phyloP scores from a whole-genome alignment of 2,329 filamentous ascomycete species.

The Calcarisporium arbuscula region DNA sequence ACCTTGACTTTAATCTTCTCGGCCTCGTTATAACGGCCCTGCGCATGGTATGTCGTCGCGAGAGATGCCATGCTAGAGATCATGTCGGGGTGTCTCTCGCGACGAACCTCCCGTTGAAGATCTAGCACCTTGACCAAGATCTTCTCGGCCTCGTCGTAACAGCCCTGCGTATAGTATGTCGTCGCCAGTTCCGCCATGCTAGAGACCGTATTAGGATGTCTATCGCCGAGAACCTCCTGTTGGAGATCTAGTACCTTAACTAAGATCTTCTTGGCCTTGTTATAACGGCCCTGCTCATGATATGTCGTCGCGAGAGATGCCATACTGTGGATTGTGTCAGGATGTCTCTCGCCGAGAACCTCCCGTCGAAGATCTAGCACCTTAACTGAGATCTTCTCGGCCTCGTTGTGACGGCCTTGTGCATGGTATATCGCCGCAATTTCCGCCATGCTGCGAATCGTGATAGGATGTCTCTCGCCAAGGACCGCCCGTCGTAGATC shows the following conservation, averaged over 20 bases:
- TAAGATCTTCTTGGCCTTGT: slow-evolving; percentile 10
- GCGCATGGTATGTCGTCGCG: neutral
- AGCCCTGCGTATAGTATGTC: neutral
- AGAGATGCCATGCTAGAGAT: neutral
- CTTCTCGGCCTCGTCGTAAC: neutral
- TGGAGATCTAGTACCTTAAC: slow-evolving; percentile 9
- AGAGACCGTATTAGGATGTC: slow-evolving; percentile 9
- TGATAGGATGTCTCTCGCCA: slow-evolving; percentile 6
- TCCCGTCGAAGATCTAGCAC: too few species aligned
- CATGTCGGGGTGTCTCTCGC: neutral
- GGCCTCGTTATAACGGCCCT: neutral
- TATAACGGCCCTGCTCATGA: slow-evolving; percentile 13
- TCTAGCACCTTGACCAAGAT: too few species aligned
- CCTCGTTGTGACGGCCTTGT: neutral
- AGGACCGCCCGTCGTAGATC: too few species aligned
- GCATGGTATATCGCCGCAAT: slow-evolving; percentile 8
- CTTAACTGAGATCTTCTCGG: neutral
- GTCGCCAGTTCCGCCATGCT: slow-evolving; percentile 2
- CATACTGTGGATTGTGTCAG: slow-evolving; percentile 2
- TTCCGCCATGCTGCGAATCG: neutral
- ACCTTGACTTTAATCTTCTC: neutral
- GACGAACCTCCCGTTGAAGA: too few species aligned
- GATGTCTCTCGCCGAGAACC: slow-evolving; percentile 7
- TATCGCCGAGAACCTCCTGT: slow-evolving; percentile 14
- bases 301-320: slow-evolving; percentile 9